phyloP scores from a whole-genome alignment of 2,329 filamentous ascomycete species.

The Shiraia sp. region DNA sequence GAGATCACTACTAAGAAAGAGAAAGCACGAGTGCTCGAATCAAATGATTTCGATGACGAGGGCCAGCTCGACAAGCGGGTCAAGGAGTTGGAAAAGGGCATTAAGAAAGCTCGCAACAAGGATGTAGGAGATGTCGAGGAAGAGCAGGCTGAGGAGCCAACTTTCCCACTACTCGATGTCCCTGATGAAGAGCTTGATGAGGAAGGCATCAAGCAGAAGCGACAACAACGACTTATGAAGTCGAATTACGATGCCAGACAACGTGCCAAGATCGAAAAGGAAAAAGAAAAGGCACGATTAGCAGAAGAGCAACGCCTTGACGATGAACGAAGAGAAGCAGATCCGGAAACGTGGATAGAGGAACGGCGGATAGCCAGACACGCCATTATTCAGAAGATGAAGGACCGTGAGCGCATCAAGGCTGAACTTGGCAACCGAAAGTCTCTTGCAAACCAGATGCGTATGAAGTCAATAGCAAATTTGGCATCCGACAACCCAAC shows the following conservation, averaged over 20 bases:
- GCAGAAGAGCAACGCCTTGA: slow-evolving; percentile 85
- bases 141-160: slow-evolving; percentile 75
- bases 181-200: slow-evolving; percentile 94
- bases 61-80: slow-evolving; percentile 80
- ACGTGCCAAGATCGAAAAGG: slow-evolving; percentile 94
- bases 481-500: slow-evolving; percentile 84
- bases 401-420: slow-evolving; percentile 89
- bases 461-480: slow-evolving; percentile 98
- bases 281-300: slow-evolving; percentile 81
- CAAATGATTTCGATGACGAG: slow-evolving; percentile 91
- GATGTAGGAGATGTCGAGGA: slow-evolving; percentile 83
- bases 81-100: slow-evolving; percentile 86
- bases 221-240: slow-evolving; percentile 89
- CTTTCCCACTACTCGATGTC: slow-evolving; percentile 85
- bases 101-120: slow-evolving; percentile 88
- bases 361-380: slow-evolving; percentile 76
- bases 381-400: slow-evolving; percentile 78
- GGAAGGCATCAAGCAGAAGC: slow-evolving; percentile 86
- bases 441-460: slow-evolving; percentile 91
- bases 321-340: slow-evolving; percentile 77
- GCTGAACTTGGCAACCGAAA: slow-evolving; percentile 96
- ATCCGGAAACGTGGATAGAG: slow-evolving; percentile 84
- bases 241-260: slow-evolving; percentile 91
- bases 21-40: slow-evolving; percentile 75
- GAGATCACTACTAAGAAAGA: slow-evolving; percentile 85